A percentile compares a stretch with the other conserved stretches of the same genome.
Conservation (phyloP, 805 yeast species). For the Myxozyma udenii region DNA sequence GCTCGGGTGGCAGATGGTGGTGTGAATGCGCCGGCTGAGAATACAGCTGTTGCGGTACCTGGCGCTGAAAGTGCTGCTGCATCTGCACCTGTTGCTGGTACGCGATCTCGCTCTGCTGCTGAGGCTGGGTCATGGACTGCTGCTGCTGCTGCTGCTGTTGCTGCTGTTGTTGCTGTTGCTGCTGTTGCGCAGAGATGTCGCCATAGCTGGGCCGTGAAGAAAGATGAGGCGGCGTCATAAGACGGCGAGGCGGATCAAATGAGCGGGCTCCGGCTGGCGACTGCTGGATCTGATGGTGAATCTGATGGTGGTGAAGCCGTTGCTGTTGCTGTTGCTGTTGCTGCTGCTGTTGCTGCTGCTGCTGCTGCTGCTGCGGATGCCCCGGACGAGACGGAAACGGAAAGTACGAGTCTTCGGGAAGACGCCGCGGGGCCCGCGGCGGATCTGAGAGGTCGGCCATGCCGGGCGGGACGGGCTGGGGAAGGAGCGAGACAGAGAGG, state of each 20-base stretch:
- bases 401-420: slow-evolving; percentile 22
- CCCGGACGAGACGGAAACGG: slow-evolving; percentile 27
- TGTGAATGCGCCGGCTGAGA: no score
- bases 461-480: background rate
- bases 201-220: background rate
- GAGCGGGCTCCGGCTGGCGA: background rate
- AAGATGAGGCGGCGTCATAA: background rate
- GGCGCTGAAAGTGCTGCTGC: no score
- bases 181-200: no score
- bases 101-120: no score
- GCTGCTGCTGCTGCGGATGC: slow-evolving; percentile 3
- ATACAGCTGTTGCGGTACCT: no score
- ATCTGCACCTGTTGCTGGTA: no score
- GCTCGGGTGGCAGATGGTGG: no score
- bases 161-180: no score
- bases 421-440: slow-evolving; percentile 5
- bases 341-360: slow-evolving; percentile 4
- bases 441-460: background rate
- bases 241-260: background rate
- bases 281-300: background rate
- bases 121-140: no score
- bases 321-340: slow-evolving; percentile 4
- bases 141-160: no score
- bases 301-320: background rate
- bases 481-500: background rate